phyloP scores from a whole-genome alignment of 371 early-diverging fungal species.

The Paramicrosporidium saccamoebae region DNA sequence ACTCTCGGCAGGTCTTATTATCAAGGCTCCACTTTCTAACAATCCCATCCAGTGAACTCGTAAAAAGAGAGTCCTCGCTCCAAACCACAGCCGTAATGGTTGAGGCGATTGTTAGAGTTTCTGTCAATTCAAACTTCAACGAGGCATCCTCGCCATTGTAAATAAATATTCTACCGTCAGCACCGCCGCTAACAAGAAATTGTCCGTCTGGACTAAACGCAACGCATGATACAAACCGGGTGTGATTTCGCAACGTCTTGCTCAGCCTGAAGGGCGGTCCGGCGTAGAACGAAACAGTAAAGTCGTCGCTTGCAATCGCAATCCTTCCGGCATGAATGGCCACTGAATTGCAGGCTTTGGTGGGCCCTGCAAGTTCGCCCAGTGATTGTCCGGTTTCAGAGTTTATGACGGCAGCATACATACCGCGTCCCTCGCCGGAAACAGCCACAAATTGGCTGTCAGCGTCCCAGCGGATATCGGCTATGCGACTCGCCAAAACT shows the following conservation, averaged over 20 bases:
- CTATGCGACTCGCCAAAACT: conserved; percentile 32
- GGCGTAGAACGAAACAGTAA: conserved; percentile 47
- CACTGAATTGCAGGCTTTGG: conserved; percentile 32
- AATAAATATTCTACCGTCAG: conserved; percentile 62
- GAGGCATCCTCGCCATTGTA: too few relatives aligned
- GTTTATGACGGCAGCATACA: conserved; percentile 55
- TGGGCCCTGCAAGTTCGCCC: conserved; percentile 69
- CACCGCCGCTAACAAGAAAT: conserved; percentile 44
- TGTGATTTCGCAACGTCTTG: conserved; percentile 31
- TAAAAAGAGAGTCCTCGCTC: too few relatives aligned
- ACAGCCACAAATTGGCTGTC: conserved; percentile 77
- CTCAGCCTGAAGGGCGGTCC: conserved; percentile 64
- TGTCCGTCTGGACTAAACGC: conserved; percentile 52
- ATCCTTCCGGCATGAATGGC: conserved; percentile 67
- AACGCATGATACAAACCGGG: conserved; percentile 58
- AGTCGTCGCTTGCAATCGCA: conserved; percentile 70
- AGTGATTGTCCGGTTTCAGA: conserved; percentile 64
- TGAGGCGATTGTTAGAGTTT: too few relatives aligned
- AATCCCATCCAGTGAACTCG: too few relatives aligned
- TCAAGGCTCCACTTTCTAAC: too few relatives aligned
- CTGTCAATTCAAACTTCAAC: too few relatives aligned
- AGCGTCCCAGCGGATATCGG: conserved; percentile 70
- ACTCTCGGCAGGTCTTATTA: too few relatives aligned
- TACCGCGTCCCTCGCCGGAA: conserved; percentile 72
- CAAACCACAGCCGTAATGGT: too few relatives aligned